phyloP scores from a whole-genome alignment of 2,329 filamentous ascomycete genomes.

The Pseudogymnoascus sp. region DNA sequence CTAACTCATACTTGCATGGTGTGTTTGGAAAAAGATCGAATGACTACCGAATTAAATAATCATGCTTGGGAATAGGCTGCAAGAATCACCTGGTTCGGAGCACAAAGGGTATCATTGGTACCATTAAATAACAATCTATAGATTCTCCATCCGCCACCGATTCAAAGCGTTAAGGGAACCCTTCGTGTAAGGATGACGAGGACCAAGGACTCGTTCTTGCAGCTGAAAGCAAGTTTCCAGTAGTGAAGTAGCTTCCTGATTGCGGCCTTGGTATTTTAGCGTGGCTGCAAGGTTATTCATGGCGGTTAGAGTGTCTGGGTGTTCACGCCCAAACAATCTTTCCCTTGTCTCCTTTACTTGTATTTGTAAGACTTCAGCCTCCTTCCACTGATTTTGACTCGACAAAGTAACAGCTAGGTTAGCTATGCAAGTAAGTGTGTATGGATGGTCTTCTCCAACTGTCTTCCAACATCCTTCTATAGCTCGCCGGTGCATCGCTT shows the following conservation, averaged over 20 bases:
- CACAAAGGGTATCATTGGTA: neutral
- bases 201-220: neutral
- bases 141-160: neutral
- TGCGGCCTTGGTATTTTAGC: neutral
- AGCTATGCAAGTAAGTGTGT: conserved; percentile 14
- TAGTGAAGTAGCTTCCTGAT: neutral
- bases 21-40: neutral
- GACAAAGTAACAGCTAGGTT: neutral
- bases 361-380: neutral
- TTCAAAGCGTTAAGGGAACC: neutral
- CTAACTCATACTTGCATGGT: too few species aligned
- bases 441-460: conserved; percentile 13
- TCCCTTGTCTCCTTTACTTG: conserved; percentile 11
- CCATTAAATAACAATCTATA: conserved; percentile 2
- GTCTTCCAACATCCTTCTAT: conserved; percentile 10
- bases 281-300: neutral
- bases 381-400: neutral
- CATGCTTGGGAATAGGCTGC: neutral
- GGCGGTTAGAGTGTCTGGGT: neutral
- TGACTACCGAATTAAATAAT: neutral
- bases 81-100: neutral
- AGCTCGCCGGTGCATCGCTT: too few species aligned
- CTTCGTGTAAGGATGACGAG: neutral
- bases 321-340: conserved; percentile 10
- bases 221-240: neutral